Percentiles rank a stretch among this genome's conserved stretches.
These are phyloP conservation scores for Fusarium musae DNA, from an alignment of 2,329 filamentous ascomycete species.

Conservation along the genomic window DNA sequence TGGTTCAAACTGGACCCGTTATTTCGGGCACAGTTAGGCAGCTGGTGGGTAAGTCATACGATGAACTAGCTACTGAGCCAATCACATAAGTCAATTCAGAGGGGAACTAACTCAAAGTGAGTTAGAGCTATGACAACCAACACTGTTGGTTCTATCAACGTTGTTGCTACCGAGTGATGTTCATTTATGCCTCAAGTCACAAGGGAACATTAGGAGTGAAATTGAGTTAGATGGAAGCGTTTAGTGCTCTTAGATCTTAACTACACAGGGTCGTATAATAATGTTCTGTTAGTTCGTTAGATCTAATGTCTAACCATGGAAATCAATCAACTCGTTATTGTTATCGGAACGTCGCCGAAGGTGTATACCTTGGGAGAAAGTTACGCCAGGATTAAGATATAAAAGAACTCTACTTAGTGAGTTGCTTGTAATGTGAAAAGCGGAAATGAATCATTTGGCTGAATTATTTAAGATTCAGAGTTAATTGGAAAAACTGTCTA, in stretches of 20 bases:
- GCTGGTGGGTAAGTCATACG: not conserved
- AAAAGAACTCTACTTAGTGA: too few relatives aligned
- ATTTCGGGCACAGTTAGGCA: slow-evolving; percentile 3
- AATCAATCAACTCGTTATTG: fast-evolving
- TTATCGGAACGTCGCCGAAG: too few relatives aligned
- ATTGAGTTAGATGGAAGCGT: too few relatives aligned
- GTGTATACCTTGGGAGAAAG: too few relatives aligned
- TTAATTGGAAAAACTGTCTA: fast-evolving
- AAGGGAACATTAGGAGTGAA: not conserved
- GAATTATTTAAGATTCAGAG: too few relatives aligned
- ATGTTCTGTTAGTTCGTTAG: too few relatives aligned
- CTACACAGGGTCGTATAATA: too few relatives aligned
- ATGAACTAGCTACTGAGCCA: fast-evolving
- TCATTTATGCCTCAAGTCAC: not conserved
- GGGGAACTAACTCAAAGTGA: not conserved
- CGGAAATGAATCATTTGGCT: too few relatives aligned
- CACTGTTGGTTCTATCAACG: not conserved
- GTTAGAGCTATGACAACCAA: not conserved
- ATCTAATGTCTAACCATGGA: too few relatives aligned
- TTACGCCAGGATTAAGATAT: too few relatives aligned
- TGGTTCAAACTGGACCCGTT: not conserved
- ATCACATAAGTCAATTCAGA: fast-evolving
- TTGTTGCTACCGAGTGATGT: not conserved
- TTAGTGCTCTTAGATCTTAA: too few relatives aligned
- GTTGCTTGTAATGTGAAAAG: too few relatives aligned